Evolutionary conservation across 148 eudicot genomes (phyloP).

Genomic region (Heliamphora exappendiculata): DNA sequence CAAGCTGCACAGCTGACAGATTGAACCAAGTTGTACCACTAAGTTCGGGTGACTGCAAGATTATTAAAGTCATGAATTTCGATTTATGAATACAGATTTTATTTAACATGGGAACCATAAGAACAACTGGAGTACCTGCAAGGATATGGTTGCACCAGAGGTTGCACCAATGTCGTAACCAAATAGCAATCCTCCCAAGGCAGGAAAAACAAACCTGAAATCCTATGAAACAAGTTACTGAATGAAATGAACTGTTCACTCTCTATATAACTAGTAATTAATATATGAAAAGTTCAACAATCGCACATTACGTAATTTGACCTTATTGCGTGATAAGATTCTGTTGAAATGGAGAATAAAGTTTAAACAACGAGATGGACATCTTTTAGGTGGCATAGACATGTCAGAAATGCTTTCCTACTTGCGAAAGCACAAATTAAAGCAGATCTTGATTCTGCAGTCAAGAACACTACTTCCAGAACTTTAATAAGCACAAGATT

Average conservation of each 20-base stretch:
- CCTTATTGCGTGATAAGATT: not conserved
- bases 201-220: constrained; percentile 88
- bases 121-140: constrained; percentile 50
- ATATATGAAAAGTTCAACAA: not conserved
- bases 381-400: not conserved
- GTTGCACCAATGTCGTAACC: constrained; percentile 99
- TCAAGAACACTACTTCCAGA: constrained; percentile 5
- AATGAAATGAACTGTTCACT: not conserved
- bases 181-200: constrained; percentile 85
- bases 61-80: constrained; percentile 6
- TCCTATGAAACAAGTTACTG: constrained; percentile 11
- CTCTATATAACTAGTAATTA: not conserved
- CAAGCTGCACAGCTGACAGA: constrained; percentile 83
- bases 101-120: not conserved
- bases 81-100: not conserved
- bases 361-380: not conserved
- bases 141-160: constrained; percentile 86
- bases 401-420: not conserved
- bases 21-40: constrained; percentile 94
- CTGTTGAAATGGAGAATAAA: not conserved
- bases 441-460: constrained; percentile 1
- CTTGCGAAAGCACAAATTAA: not conserved
- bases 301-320: not conserved
- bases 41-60: constrained; percentile 83
- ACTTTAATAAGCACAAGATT: not conserved